Percentiles rank a stretch among this genome's conserved stretches.
phyloP scores from a whole-genome alignment of 192 early-diverging fungal genomes.

The Allomyces arbusculus region DNA sequence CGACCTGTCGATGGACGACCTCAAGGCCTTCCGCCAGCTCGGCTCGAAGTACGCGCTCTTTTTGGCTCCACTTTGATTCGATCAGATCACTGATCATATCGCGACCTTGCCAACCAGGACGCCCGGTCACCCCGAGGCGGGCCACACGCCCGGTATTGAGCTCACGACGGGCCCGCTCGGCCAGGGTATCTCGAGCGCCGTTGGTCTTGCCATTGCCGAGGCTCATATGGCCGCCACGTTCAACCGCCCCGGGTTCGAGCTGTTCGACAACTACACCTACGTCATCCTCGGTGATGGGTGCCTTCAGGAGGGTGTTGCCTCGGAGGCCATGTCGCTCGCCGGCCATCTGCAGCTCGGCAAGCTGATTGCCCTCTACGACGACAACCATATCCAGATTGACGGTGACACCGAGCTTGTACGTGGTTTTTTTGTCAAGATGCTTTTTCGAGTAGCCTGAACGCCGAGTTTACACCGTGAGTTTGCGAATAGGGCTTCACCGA shows the following conservation, averaged over 20 bases:
- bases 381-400: constrained; percentile 91
- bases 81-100: not conserved
- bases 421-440: not conserved
- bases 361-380: constrained; percentile 86
- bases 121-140: constrained; percentile 87
- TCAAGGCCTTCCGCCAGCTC: constrained; percentile 74
- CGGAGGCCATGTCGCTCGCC: constrained; percentile 79
- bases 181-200: constrained; percentile 75
- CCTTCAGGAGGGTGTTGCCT: constrained; percentile 89
- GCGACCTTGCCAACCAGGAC: constrained; percentile 32
- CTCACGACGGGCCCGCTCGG: constrained; percentile 94
- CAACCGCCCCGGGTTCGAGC: constrained; percentile 66
- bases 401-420: constrained; percentile 40
- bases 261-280: constrained; percentile 75
- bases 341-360: constrained; percentile 82
- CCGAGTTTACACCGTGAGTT: constrained; percentile 16
- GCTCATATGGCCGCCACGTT: constrained; percentile 75
- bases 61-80: constrained; percentile 1
- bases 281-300: constrained; percentile 85
- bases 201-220: constrained; percentile 80
- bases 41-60: constrained; percentile 43
- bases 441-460: constrained; percentile 1
- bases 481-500: constrained; percentile 58
- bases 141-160: constrained; percentile 76
- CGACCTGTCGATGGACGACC: constrained; percentile 69